A percentile compares a stretch with the other conserved stretches of the same genome.
These are phyloP conservation scores for Coniochaeta prunicola DNA, from an alignment of 2,329 filamentous ascomycete species.

Conservation along the genomic window DNA sequence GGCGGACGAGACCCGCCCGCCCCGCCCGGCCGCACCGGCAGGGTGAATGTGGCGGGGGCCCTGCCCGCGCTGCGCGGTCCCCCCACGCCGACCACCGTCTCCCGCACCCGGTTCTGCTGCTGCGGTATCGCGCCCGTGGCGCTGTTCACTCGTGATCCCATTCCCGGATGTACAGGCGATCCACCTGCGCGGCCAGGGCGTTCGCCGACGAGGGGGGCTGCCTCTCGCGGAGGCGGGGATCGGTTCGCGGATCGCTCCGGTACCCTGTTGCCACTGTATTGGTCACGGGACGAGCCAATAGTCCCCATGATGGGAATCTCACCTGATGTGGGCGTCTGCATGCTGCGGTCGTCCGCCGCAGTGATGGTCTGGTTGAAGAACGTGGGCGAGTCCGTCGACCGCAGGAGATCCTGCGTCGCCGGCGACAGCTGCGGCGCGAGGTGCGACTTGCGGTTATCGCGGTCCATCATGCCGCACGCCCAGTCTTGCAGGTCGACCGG, in stretches of 20 bases:
- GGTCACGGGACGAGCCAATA: conserved; percentile 48
- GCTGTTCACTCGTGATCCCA: conserved; percentile 43
- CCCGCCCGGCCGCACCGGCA: conserved; percentile 59
- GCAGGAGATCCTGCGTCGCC: conserved; percentile 67
- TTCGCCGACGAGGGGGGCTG: conserved; percentile 24
- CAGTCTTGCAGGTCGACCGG: conserved; percentile 90
- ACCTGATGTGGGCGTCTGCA: conserved; percentile 60
- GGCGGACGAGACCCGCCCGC: conserved; percentile 52
- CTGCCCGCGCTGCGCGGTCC: conserved; percentile 35
- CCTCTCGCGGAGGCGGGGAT: conserved; percentile 19
- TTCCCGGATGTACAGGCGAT: conserved; percentile 40
- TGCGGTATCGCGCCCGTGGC: conserved; percentile 42
- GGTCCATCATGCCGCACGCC: conserved; percentile 90
- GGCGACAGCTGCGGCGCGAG: conserved; percentile 75
- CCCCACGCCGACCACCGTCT: conserved; percentile 9
- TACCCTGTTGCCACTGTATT: conserved; percentile 25
- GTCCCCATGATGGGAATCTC: conserved; percentile 62
- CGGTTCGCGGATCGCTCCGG: conserved; percentile 43
- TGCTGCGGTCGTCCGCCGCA: conserved; percentile 37
- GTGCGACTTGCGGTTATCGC: conserved; percentile 92
- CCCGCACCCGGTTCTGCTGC: conserved; percentile 7
- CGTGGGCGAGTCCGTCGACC: conserved; percentile 54
- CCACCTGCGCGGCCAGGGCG: conserved; percentile 37
- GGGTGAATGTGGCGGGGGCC: conserved; percentile 41
- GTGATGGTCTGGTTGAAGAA: conserved; percentile 29